phyloP scores from a whole-genome alignment of 768 basidiomycete species.

The Boletus subcaerulescens region DNA sequence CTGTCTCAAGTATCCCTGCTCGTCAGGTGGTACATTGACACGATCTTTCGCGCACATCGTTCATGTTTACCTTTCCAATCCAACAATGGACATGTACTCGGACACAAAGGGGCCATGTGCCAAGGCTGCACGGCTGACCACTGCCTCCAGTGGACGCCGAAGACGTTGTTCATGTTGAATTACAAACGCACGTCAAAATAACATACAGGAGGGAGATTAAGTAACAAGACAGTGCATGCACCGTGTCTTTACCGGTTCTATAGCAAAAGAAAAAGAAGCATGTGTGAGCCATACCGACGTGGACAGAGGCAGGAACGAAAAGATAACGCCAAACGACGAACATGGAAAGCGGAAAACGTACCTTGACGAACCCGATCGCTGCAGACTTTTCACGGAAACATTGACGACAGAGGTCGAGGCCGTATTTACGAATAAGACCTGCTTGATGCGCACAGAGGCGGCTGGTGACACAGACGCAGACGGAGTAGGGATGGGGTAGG shows the following conservation, averaged over 20 bases:
- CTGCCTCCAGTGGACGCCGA: no score
- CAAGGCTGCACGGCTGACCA: no score
- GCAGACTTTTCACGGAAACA: slow-evolving; percentile 97
- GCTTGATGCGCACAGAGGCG: slow-evolving; percentile 96
- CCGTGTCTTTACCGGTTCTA: slow-evolving; percentile 46
- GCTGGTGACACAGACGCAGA: slow-evolving; percentile 38
- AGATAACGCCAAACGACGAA: neutral
- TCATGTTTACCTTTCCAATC: no score
- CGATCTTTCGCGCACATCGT: no score
- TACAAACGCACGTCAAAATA: neutral
- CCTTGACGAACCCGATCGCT: slow-evolving; percentile 94
- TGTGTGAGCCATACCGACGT: neutral
- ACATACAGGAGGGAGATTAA: neutral
- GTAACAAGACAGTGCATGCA: neutral
- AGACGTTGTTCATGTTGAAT: no score
- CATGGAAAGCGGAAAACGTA: slow-evolving; percentile 33
- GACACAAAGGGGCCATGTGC: no score
- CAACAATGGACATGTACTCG: no score
- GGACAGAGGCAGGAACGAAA: neutral
- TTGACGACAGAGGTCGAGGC: slow-evolving; percentile 95
- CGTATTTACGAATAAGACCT: slow-evolving; percentile 97
- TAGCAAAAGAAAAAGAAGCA: neutral
- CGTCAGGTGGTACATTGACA: no score
- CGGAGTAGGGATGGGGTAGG: no score
- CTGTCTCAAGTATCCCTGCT: no score